Percentiles rank a stretch among this genome's conserved stretches.
These are phyloP conservation scores for Fistulifera solaris DNA, from an alignment of 108 stramenopile genomes.

Conservation along the genomic window DNA sequence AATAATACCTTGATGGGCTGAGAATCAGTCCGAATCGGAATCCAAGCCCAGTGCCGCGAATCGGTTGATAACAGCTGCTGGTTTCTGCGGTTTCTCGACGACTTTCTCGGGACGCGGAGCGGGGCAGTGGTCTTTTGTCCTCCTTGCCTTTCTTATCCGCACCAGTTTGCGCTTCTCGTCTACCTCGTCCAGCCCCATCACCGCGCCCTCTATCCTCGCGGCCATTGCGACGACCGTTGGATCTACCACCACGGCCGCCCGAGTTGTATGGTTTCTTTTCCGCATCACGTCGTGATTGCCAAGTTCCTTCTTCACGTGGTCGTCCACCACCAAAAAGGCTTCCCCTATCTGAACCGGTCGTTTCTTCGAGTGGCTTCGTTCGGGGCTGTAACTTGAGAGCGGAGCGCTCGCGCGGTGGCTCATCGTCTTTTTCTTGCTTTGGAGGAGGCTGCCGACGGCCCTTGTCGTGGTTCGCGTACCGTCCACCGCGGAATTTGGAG, in stretches of 20 bases:
- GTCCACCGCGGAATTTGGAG: conserved; percentile 37
- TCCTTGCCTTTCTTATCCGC: not conserved
- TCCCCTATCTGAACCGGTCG: conserved; percentile 1
- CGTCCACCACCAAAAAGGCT: conserved; percentile 4
- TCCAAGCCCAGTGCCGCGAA: conserved; percentile 34
- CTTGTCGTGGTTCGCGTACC: conserved; percentile 11
- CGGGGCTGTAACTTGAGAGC: conserved; percentile 58
- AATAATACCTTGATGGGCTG: not conserved
- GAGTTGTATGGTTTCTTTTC: not conserved
- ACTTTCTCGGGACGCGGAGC: not conserved
- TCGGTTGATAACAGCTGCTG: conserved; percentile 22
- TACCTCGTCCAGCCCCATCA: conserved; percentile 20
- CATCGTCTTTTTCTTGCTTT: conserved; percentile 9
- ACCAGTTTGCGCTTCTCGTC: not conserved
- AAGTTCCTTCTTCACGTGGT: conserved; percentile 5
- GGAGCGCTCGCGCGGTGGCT: conserved; percentile 29
- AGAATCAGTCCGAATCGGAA: conserved; percentile 19
- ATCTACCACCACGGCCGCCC: conserved; percentile 3
- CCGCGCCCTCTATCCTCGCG: conserved; percentile 11
- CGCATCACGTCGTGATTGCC: not conserved
- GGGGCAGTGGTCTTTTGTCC: not conserved
- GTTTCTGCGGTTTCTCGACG: conserved; percentile 2
- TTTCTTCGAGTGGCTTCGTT: conserved; percentile 42
- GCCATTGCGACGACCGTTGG: not conserved
- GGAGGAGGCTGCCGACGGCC: not conserved